Conservation (phyloP, 2,329 filamentous ascomycete genomes). For the Clonostachys rosea region DNA sequence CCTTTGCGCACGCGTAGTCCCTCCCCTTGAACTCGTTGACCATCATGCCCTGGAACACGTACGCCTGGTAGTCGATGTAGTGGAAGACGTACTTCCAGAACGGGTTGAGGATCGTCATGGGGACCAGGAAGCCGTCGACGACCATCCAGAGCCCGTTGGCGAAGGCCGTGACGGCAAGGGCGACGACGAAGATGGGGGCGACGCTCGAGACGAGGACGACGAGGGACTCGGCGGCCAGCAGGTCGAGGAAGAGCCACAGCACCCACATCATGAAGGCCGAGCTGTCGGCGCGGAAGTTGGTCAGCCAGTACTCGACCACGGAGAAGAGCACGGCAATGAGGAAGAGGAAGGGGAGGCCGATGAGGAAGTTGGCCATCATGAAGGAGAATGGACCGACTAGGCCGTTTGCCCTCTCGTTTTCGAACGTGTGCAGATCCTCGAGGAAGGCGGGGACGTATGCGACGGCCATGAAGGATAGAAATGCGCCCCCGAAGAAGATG, state of each 20-base stretch:
- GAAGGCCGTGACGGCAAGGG: conserved; percentile 76
- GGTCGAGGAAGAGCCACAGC: conserved; percentile 81
- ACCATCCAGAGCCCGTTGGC: conserved; percentile 90
- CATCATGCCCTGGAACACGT: conserved; percentile 92
- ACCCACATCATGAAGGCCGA: conserved; percentile 71
- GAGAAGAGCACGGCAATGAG: conserved; percentile 74
- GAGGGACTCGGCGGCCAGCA: conserved; percentile 76
- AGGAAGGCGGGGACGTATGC: conserved; percentile 83
- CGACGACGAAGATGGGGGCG: conserved; percentile 75
- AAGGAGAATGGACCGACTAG: conserved; percentile 72
- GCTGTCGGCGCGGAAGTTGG: conserved; percentile 64
- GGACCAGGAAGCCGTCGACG: conserved; percentile 77
- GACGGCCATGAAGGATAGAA: conserved; percentile 79
- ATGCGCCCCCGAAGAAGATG: conserved; percentile 70
- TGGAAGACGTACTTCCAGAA: conserved; percentile 88
- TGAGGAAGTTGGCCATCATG: conserved; percentile 74
- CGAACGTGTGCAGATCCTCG: conserved; percentile 68
- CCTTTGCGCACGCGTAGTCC: conserved; percentile 52
- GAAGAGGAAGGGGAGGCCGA: conserved; percentile 78
- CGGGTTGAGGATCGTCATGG: conserved; percentile 65
- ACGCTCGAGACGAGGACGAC: conserved; percentile 72
- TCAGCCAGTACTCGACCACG: conserved; percentile 73
- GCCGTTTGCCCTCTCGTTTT: conserved; percentile 78
- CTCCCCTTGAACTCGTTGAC: conserved; percentile 74
- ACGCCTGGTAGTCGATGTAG: conserved; percentile 83